phyloP scores from a whole-genome alignment of 2,329 filamentous ascomycete species.

The Arthrinium puccinioides region DNA sequence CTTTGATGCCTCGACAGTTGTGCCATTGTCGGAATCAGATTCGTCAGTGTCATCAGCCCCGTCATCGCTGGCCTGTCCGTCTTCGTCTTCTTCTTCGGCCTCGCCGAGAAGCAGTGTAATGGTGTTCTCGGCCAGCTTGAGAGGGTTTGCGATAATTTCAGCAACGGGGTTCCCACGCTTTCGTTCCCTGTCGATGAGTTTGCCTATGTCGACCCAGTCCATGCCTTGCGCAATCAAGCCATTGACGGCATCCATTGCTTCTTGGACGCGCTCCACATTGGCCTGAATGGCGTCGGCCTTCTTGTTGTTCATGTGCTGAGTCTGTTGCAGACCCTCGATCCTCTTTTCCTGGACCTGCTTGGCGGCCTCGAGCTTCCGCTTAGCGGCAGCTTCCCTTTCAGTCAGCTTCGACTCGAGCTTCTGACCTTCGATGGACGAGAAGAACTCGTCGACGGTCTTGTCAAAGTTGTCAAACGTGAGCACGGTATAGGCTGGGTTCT shows the following conservation, averaged over 20 bases:
- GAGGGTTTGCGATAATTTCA: slow-evolving; percentile 73
- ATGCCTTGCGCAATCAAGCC: slow-evolving; percentile 88
- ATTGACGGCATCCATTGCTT: slow-evolving; percentile 88
- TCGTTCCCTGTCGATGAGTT: slow-evolving; percentile 82
- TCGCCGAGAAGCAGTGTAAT: slow-evolving; percentile 75
- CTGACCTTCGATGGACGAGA: slow-evolving; percentile 91
- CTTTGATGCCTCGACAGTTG: slow-evolving; percentile 26
- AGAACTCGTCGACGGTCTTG: slow-evolving; percentile 91
- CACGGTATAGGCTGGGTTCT: slow-evolving; percentile 57
- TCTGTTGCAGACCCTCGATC: slow-evolving; percentile 74
- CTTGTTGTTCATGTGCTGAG: slow-evolving; percentile 73
- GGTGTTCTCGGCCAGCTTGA: slow-evolving; percentile 85
- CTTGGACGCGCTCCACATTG: slow-evolving; percentile 84
- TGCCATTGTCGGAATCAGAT: slow-evolving; percentile 48
- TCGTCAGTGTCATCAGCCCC: slow-evolving; percentile 62
- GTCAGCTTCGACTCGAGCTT: slow-evolving; percentile 77
- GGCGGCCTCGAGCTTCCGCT: slow-evolving; percentile 78
- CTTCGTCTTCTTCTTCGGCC: slow-evolving; percentile 51
- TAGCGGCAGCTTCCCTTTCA: slow-evolving; percentile 75
- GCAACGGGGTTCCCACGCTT: slow-evolving; percentile 76
- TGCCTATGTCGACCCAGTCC: slow-evolving; percentile 93
- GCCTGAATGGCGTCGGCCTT: slow-evolving; percentile 89
- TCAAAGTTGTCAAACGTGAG: slow-evolving; percentile 82
- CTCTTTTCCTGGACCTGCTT: slow-evolving; percentile 77
- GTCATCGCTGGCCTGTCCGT: slow-evolving; percentile 45